Conservation (phyloP, 257 asterid genomes). For the Petunia axillaris region DNA sequence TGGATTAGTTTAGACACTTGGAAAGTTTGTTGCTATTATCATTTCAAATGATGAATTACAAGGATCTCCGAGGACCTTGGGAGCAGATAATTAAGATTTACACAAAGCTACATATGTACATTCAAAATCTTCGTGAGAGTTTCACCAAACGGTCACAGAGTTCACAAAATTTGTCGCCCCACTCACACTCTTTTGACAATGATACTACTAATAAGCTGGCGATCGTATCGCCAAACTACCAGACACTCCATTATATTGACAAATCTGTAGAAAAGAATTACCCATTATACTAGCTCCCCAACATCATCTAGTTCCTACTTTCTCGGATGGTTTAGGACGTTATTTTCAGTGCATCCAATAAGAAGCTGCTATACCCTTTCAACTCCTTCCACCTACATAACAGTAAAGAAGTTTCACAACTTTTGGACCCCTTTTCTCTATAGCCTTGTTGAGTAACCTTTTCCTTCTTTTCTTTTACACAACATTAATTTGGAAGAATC, state of each 20-base stretch:
- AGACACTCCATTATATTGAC: slow-evolving; percentile 1
- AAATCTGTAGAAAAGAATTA: background rate
- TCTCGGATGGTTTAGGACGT: background rate
- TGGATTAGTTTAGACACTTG: slow-evolving; percentile 2
- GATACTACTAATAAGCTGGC: background rate
- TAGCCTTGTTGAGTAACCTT: background rate
- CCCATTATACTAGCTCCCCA: slow-evolving; percentile 2
- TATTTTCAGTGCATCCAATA: slow-evolving; percentile 1
- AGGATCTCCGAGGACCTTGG: slow-evolving; percentile 18
- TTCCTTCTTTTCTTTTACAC: background rate
- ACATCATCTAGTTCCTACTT: background rate
- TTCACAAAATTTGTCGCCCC: slow-evolving; percentile 33
- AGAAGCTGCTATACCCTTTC: background rate
- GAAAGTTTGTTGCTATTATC: background rate
- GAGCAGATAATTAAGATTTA: slow-evolving; percentile 16
- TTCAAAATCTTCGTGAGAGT: slow-evolving; percentile 19
- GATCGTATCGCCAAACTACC: slow-evolving; percentile 17
- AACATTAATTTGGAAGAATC: background rate
- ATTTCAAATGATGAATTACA: slow-evolving; percentile 24
- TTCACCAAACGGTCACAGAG: slow-evolving; percentile 16
- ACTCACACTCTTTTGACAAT: slow-evolving; percentile 15
- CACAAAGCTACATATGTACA: slow-evolving; percentile 29
- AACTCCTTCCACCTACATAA: background rate
- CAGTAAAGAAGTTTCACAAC: background rate
- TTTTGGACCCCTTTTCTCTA: background rate